Base-by-base conservation (phyloP, 2,329 filamentous ascomycete genomes). In the Fusarium caatingaense region DNA sequence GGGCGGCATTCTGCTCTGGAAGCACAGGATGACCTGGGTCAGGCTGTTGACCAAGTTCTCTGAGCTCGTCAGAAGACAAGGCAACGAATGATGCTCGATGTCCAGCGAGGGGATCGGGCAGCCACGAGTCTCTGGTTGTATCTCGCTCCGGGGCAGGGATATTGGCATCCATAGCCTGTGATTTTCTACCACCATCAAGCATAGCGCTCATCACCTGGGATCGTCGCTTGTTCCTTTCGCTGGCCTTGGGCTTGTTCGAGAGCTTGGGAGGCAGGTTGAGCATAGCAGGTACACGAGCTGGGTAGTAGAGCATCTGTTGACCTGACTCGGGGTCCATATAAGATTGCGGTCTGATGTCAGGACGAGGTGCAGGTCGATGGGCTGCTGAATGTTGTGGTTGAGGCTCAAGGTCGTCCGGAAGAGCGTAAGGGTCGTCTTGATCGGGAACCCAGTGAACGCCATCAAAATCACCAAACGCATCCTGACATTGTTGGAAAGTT, bases 281-380 rank as follows among this genome's bases (percentile, higher is more conserved):
- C 90, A 97, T 94, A 67, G 92, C 91, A 5, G 96, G 96, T 5
- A 99, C 96, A 2, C 93, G 94, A 5, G 96, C 96, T 16, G 96
- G 96, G 78, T 99, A 99, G 80, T 91, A 98, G 12, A 97, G 89
- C 93, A 98, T 97, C 72, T 90, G 85, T 71, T 95, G 89, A 7
- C 89, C 91, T 3, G 91, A 91, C 27, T 86, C 83, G 3, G 88
- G 88, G 75, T 90, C 85, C 74, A 88, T 80, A 77, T 89, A 91
- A 2, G 89, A 89, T 66, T 87, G 84, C 13, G 88, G 85, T 20
- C 81, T 80, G 4, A 79, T 76, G 20, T 50, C 55, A 15, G 64
- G 53, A 16, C 76, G 68, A 6, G 70, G 66, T 37, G 72, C 74
- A 30, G 61, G 78, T 30, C 66, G 78, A 47, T 68, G 77, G 66